These are phyloP conservation scores for Daldinia eschscholtzii DNA, from an alignment of 2,329 filamentous ascomycete species.

Conservation along the genomic window DNA sequence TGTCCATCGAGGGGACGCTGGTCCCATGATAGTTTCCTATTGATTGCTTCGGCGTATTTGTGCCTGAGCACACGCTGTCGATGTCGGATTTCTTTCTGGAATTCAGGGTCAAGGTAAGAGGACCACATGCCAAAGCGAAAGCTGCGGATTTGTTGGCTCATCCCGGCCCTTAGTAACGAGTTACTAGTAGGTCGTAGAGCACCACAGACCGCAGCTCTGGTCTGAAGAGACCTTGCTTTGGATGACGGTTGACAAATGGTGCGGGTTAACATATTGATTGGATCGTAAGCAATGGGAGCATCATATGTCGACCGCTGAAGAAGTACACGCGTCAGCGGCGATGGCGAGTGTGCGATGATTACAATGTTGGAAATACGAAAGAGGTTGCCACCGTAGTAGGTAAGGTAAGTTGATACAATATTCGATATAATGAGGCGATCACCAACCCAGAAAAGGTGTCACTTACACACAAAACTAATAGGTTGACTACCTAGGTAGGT, in stretches of 20 bases:
- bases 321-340: conserved; percentile 13
- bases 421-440: conserved; percentile 2
- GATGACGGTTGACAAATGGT: conserved; percentile 48
- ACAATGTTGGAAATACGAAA: not conserved
- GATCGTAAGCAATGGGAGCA: conserved; percentile 24
- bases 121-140: conserved; percentile 66
- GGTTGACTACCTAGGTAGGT: conserved; percentile 17
- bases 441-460: conserved; percentile 1
- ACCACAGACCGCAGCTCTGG: conserved; percentile 35
- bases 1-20: conserved; percentile 54
- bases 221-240: conserved; percentile 48
- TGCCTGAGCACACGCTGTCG: conserved; percentile 60
- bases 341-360: not conserved
- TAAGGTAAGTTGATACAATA: conserved; percentile 12
- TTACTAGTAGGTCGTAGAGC: conserved; percentile 37
- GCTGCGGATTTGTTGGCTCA: conserved; percentile 58
- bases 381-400: conserved; percentile 17
- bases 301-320: conserved; percentile 33
- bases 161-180: conserved; percentile 43
- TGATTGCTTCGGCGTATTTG: conserved; percentile 61
- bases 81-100: conserved; percentile 59
- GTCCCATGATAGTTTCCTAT: conserved; percentile 62
- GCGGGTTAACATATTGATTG: conserved; percentile 53
- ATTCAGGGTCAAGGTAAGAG: conserved; percentile 57
- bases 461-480: conserved; percentile 37